Evolutionary conservation across 2,329 filamentous ascomycete genomes (phyloP), one percentile per base, ranked within the genome.

Genomic region (Elsinoe australis): DNA sequence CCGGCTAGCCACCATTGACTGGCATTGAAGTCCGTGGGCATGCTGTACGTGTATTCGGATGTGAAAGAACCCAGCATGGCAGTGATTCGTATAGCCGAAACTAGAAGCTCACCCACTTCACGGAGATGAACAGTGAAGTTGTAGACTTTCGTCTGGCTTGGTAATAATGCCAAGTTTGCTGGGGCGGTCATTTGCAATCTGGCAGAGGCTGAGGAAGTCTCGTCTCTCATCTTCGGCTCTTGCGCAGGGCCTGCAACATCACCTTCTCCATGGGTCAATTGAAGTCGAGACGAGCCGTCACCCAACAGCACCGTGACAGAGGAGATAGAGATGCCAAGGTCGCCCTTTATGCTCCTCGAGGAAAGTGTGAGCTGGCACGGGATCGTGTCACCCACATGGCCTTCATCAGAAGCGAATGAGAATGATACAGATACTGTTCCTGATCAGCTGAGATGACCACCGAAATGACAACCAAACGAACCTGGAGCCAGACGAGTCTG

Each of bases 1-100:
- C 60, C 65, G 9, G 63, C 52, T 29, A 54, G 35, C 33, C 58
- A 52, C 54, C 54, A 56, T 9, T 41, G 10, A 6, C 24, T 14
- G 18, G 26, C 41, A 15, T 34, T 21, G 5, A 61, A 24, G 15
- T 47, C 51, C 9, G 56, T 55, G 7, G 60, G 33, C 5, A 21
- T 33, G 6, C 61, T 26, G 39, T 59, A 52, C 8, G 53, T 45
- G n/a, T 57, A 49, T 1, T 51, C 24, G 8, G 61, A 5, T 14
- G 32, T 26, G 22, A 19, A 45, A n/a, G 34, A 21, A 8, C 28
- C 44, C 7, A 51, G 26, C 34, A 2, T 35, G 2, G 49, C 19
- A 6, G 28, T 15, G 6, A 39, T n/a, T 8, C 5, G 3, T 5
- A 51, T 8, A 26, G 15, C 19, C 8, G 45, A 17, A 5, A 36